phyloP scores from a whole-genome alignment of 176 grass and related monocot genomes.

The Puya raimondii region DNA sequence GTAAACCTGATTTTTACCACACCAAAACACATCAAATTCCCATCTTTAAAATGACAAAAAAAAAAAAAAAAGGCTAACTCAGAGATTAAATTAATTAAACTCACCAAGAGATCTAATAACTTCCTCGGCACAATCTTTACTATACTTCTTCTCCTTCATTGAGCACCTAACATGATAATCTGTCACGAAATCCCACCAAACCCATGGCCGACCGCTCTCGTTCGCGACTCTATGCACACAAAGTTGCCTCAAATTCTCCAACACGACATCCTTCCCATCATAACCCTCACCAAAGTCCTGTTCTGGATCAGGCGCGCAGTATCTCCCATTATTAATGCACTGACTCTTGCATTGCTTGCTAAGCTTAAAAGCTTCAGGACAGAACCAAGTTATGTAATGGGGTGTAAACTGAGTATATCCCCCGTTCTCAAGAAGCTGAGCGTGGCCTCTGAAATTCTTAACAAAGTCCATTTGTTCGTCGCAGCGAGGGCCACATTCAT shows the following conservation, averaged over 20 bases:
- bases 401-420: slow-evolving; percentile 66
- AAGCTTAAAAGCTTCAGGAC: slow-evolving; percentile 36
- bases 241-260: slow-evolving; percentile 82
- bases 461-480: slow-evolving; percentile 30
- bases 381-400: slow-evolving; percentile 95
- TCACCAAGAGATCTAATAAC: slow-evolving; percentile 55
- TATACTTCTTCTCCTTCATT: slow-evolving; percentile 60
- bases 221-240: slow-evolving; percentile 82
- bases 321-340: slow-evolving; percentile 74
- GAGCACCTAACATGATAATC: slow-evolving; percentile 84
- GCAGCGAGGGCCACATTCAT: slow-evolving; percentile 58
- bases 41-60: neutral
- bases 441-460: slow-evolving; percentile 57
- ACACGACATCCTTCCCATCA: slow-evolving; percentile 56
- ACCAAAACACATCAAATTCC: no score
- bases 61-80: neutral
- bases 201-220: slow-evolving; percentile 33
- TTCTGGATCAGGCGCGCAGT: slow-evolving; percentile 90
- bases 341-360: slow-evolving; percentile 64
- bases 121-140: slow-evolving; percentile 38
- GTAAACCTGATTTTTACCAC: slow-evolving; percentile 32
- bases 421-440: slow-evolving; percentile 64
- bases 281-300: slow-evolving; percentile 59
- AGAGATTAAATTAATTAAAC: neutral
- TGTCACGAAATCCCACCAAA: slow-evolving; percentile 84